These are phyloP conservation scores for Knoxdaviesia proteae DNA, from an alignment of 2,329 filamentous ascomycete species.

Conservation along the genomic window DNA sequence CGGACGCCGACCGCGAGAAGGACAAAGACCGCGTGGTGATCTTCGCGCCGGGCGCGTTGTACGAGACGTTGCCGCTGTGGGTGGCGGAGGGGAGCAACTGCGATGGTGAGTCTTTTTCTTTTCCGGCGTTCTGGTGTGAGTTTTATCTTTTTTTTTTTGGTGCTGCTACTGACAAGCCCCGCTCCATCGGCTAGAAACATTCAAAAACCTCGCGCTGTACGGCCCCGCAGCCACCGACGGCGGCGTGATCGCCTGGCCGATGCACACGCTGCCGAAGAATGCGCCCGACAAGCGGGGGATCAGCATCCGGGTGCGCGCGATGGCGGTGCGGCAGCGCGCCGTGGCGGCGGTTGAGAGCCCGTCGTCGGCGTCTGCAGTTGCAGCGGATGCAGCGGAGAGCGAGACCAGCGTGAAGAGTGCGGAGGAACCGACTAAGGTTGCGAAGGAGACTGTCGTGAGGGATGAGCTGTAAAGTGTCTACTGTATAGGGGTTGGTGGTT, in stretches of 20 bases:
- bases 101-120: slow-evolving; percentile 14
- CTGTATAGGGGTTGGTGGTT: too few species aligned
- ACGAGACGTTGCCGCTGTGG: slow-evolving; percentile 27
- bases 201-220: slow-evolving; percentile 12
- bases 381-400: not conserved
- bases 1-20: slow-evolving; percentile 9
- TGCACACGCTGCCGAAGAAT: slow-evolving; percentile 11
- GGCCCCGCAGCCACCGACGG: slow-evolving; percentile 8
- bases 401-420: not conserved
- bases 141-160: slow-evolving; percentile 1
- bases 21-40: slow-evolving; percentile 20
- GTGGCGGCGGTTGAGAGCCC: slow-evolving; percentile 1
- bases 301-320: slow-evolving; percentile 14
- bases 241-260: slow-evolving; percentile 11
- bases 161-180: not conserved
- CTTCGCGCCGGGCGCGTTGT: slow-evolving; percentile 30
- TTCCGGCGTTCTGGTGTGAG: not conserved
- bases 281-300: slow-evolving; percentile 13
- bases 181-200: slow-evolving; percentile 6
- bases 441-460: slow-evolving; percentile 5
- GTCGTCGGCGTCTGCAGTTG: not conserved
- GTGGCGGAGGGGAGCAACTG: slow-evolving; percentile 21
- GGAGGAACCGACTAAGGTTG: not conserved
- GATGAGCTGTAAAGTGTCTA: slow-evolving; percentile 8
- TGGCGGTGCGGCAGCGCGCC: slow-evolving; percentile 10